Evolutionary conservation across 768 basidiomycete species (phyloP).

Genomic region (Podaxis sp.): DNA sequence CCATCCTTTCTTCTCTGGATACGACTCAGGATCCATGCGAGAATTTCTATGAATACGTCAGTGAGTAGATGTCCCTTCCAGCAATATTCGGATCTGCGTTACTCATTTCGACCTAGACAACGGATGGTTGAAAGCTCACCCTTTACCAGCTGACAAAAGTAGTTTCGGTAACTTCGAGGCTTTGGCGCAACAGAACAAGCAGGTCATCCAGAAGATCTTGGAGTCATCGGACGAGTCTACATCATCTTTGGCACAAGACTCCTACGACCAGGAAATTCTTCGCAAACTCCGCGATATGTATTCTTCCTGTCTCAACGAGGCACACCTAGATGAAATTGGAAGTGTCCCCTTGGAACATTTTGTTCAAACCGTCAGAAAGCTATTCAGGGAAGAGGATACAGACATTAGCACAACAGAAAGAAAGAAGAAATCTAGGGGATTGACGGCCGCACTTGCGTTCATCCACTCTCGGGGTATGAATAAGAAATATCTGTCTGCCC

Average conservation of each 20-base stretch:
- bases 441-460: constrained; percentile 84
- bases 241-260: constrained; percentile 30
- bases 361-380: constrained; percentile 54
- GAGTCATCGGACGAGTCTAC: constrained; percentile 38
- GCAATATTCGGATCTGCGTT: background rate
- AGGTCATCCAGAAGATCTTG: constrained; percentile 72
- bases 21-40: constrained; percentile 88
- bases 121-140: constrained; percentile 83
- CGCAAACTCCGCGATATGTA: constrained; percentile 74
- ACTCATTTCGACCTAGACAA: constrained; percentile 53
- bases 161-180: constrained; percentile 70
- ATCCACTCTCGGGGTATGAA: constrained; percentile 80
- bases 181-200: constrained; percentile 74
- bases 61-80: constrained; percentile 46
- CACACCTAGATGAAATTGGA: constrained; percentile 72
- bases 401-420: constrained; percentile 29
- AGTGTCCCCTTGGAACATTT: constrained; percentile 68
- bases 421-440: constrained; percentile 43
- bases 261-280: constrained; percentile 56
- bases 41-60: constrained; percentile 91
- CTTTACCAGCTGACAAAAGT: constrained; percentile 85
- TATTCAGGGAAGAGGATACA: constrained; percentile 57
- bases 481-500: background rate
- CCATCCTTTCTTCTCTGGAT: constrained; percentile 81
- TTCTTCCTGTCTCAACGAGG: constrained; percentile 79